Evolutionary conservation across 1,284 basidiomycete species (phyloP), one percentile per base, ranked within the genome.

Genomic region (Gastroboletus turbinatus): DNA sequence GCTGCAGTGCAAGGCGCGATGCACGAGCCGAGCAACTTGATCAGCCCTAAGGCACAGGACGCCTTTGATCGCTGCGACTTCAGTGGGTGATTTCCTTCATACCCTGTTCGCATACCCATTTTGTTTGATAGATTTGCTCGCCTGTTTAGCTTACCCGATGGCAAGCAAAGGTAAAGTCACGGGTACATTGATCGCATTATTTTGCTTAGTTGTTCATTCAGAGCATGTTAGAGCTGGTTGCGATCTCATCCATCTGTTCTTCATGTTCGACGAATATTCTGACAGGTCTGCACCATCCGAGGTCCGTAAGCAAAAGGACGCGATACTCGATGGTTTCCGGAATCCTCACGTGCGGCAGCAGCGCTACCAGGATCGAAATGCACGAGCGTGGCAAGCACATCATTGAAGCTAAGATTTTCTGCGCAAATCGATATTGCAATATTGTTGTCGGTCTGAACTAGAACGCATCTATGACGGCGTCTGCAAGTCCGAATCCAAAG

Each of bases 201-300:
- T 44, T 45, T 25, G 2, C 52, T 53, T 9, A 58, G 0, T 11
- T 1, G 3, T 53, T 19, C 14, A 5, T 46, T 25, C 33, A 62
- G 60, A 62, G 5, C 60, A 62, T 14, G 46, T 3, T 14, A 62
- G 60, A 45, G 51, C 46, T 35, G 49, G 71, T 29, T 78, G 78
- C 50, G 76, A 81, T 56, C 58, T 78, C 33, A 77, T 79, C 73
- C 74, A 75, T 42, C 53, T 77, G 2, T 70, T 76, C 61, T 78
- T 78, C 55, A 52, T 76, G 19, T 69, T 76, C 52, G 78, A 81
- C 52, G 75, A 78, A 56, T 71, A 74, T 46, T 74, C 76, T 1
- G 78, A 81, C 60, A 65, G 69, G 21, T 67, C 62, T 1, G 59
- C 69, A 21, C 65, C 61, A 2, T 42, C 62, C 1, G 70, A 63